Evolutionary conservation across 192 early-diverging fungal species (phyloP), one percentile per base, ranked within the genome.

Genomic region (Backusella westeae): DNA sequence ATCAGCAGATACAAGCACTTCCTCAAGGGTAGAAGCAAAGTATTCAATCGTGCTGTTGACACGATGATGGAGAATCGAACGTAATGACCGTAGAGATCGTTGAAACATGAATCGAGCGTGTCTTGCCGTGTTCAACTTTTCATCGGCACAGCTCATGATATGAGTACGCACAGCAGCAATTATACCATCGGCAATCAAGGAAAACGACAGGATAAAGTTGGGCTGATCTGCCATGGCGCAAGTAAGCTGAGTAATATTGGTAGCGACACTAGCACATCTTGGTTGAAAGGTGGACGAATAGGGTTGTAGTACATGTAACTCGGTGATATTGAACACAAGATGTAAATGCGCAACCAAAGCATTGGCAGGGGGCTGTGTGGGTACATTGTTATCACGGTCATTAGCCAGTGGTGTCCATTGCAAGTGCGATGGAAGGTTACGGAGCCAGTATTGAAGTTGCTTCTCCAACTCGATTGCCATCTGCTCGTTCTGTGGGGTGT

Each of bases 261-360:
- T 80, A 1, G 75, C 79, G 0, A 80, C 65, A 2, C 52, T 73
- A 1, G 59, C 36, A 34, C 75, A 76, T 39, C 79, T 71, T 21
- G 68, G 79, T 8, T 78, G 77, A 3, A 77, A 39, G 36, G n/a
- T 21, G n/a, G 71, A 72, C 2, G 49, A 69, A 38, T 77, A 41
- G 6, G 76, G 46, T 29, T 71, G 56, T 38, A 78, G 34, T 14
- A 82, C 35, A 39, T 35, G 39, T 14, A 77, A 52, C 21, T 72
- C 72, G 4, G 76, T 36, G 36, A 71, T 46, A 52, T 80, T 75
- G 44, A 71, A 83, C n/a, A 77, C 39, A 6, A 83, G 68, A 36
- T 83, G 82, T 19, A 83, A 72, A 65, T 77, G 78, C 8, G 72
- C 78, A 21, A 77, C 67, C 34, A 77, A 49, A 17, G 78, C 36